Percentiles rank a stretch among this genome's conserved stretches.
phyloP scores from a whole-genome alignment of 495 filamentous ascomycete species.

The Annulohypoxylon bovei region DNA sequence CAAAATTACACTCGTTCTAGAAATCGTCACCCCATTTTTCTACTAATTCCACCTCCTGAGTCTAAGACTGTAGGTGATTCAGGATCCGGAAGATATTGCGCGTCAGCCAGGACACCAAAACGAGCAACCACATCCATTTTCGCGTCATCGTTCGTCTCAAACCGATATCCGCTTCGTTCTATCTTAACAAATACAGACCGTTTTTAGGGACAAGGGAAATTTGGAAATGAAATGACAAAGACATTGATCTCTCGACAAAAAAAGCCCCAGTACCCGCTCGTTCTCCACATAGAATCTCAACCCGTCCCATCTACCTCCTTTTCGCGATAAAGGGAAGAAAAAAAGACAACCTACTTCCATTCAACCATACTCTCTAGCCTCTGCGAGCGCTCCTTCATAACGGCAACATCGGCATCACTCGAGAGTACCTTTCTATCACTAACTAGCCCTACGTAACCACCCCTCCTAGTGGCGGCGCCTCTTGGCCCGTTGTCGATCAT shows the following conservation, averaged over 20 bases:
- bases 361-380: slow-evolving; percentile 10
- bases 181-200: slow-evolving; percentile 9
- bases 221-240: slow-evolving; percentile 43
- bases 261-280: slow-evolving; percentile 32
- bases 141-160: slow-evolving; percentile 4
- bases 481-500: slow-evolving; percentile 32
- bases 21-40: neutral
- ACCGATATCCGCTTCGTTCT: slow-evolving; percentile 1
- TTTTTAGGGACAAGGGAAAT: slow-evolving; percentile 16
- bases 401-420: slow-evolving; percentile 12
- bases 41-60: slow-evolving; percentile 25
- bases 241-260: slow-evolving; percentile 39
- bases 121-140: slow-evolving; percentile 22
- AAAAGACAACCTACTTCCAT: slow-evolving; percentile 12
- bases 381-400: slow-evolving; percentile 20
- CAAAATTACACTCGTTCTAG: slow-evolving; percentile 26
- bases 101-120: slow-evolving; percentile 19
- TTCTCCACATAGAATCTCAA: slow-evolving; percentile 35
- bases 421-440: slow-evolving; percentile 11
- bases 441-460: slow-evolving; percentile 23
- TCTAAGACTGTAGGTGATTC: slow-evolving; percentile 14
- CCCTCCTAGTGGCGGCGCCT: slow-evolving; percentile 17
- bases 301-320: slow-evolving; percentile 29
- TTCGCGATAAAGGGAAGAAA: slow-evolving; percentile 34
- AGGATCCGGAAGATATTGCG: slow-evolving; percentile 29